These are phyloP conservation scores for Alternaria burnsii DNA, from an alignment of 2,329 filamentous ascomycete species.

Conservation along the genomic window DNA sequence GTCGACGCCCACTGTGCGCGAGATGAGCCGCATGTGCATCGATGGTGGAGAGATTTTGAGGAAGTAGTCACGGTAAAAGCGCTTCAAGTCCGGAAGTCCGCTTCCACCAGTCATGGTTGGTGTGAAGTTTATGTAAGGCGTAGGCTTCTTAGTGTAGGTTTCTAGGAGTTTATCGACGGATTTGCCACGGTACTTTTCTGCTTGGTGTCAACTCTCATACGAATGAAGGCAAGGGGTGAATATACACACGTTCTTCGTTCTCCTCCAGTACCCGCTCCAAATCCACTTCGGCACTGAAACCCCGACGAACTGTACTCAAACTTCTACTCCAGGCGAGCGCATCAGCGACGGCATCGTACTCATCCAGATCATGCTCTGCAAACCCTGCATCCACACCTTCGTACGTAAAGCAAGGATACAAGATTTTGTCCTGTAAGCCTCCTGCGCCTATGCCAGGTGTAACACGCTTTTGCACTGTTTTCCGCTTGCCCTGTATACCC, in stretches of 20 bases:
- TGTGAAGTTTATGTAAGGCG: constrained; percentile 54
- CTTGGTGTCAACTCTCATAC: constrained; percentile 7
- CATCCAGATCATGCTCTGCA: constrained; percentile 73
- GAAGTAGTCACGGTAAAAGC: constrained; percentile 68
- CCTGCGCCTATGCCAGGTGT: constrained; percentile 62
- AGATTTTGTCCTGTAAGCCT: constrained; percentile 53
- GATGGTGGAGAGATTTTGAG: constrained; percentile 57
- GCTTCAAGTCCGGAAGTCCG: constrained; percentile 52
- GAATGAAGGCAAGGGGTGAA: not conserved
- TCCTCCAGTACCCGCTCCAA: constrained; percentile 58
- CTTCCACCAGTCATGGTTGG: constrained; percentile 58
- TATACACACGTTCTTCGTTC: constrained; percentile 46
- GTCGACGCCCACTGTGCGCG: constrained; percentile 65
- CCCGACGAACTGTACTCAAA: constrained; percentile 66
- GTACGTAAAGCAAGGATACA: constrained; percentile 63
- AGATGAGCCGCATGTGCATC: constrained; percentile 63
- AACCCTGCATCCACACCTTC: constrained; percentile 69
- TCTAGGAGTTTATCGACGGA: constrained; percentile 50
- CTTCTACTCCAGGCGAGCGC: constrained; percentile 75
- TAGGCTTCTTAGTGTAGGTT: constrained; percentile 46
- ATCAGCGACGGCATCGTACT: constrained; percentile 70
- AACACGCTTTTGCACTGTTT: constrained; percentile 59
- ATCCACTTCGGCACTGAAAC: constrained; percentile 62
- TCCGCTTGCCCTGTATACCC: constrained; percentile 62
- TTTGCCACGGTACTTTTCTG: constrained; percentile 50